phyloP scores from a whole-genome alignment of 1,139 yeast species.

The Blastobotrys aristatus region DNA sequence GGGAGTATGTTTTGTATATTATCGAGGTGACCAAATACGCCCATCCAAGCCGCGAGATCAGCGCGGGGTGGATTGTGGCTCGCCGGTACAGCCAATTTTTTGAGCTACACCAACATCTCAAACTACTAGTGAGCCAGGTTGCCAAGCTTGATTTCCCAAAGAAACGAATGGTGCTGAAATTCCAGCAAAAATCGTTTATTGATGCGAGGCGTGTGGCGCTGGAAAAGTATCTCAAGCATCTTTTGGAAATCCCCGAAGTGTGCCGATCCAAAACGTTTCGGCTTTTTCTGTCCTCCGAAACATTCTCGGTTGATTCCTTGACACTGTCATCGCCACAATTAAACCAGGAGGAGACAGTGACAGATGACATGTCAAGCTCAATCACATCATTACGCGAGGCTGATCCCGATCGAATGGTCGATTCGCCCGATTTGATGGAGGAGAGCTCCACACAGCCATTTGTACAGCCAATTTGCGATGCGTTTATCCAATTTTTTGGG shows the following conservation, averaged over 20 bases:
- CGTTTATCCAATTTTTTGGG: conserved; percentile 65
- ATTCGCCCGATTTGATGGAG: neutral
- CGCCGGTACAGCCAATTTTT: conserved; percentile 82
- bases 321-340: neutral
- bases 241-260: conserved; percentile 59
- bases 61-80: conserved; percentile 87
- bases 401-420: neutral
- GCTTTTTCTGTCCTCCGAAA: conserved; percentile 70
- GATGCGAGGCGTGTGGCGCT: conserved; percentile 60
- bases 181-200: conserved; percentile 52
- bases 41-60: conserved; percentile 41
- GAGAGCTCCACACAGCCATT: conserved; percentile 45
- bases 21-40: conserved; percentile 66
- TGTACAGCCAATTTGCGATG: conserved; percentile 78
- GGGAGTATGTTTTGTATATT: conserved; percentile 64
- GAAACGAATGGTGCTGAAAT: conserved; percentile 60
- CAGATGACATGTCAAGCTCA: conserved; percentile 1
- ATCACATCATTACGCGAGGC: neutral
- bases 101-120: conserved; percentile 62
- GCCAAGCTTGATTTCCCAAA: conserved; percentile 55
- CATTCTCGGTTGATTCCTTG: conserved; percentile 38
- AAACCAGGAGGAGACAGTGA: neutral
- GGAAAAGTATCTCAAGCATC: conserved; percentile 54
- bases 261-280: conserved; percentile 72
- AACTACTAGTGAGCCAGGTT: conserved; percentile 48